Percentiles rank a stretch among this genome's conserved stretches.
phyloP scores from a whole-genome alignment of 2,329 filamentous ascomycete genomes.

The Fusarium sp. region DNA sequence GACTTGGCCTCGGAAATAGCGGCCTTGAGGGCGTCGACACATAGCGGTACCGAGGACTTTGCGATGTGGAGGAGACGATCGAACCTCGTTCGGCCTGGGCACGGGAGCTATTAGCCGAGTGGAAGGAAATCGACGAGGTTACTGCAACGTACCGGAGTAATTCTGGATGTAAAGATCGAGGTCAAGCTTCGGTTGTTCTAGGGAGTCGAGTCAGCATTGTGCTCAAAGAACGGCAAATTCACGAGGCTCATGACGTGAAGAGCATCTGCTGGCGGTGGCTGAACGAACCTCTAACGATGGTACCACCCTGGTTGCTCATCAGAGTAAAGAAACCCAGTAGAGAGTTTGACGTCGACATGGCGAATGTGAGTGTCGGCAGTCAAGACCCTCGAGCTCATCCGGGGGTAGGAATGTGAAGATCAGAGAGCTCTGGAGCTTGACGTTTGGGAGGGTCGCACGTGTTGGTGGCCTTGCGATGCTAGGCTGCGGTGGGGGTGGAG shows the following conservation, averaged over 20 bases:
- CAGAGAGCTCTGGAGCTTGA: slow-evolving; percentile 39
- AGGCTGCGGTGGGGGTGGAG: slow-evolving; percentile 30
- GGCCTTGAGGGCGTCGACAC: slow-evolving; percentile 82
- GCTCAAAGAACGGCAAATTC: background rate
- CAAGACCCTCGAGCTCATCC: background rate
- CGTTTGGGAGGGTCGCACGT: slow-evolving; percentile 26
- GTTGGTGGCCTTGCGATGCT: slow-evolving; percentile 14
- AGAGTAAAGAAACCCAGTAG: slow-evolving; percentile 58
- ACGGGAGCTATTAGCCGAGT: slow-evolving; percentile 15
- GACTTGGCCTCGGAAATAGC: slow-evolving; percentile 81
- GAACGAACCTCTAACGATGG: slow-evolving; percentile 61
- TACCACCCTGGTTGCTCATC: slow-evolving; percentile 59
- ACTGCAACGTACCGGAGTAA: slow-evolving; percentile 74
- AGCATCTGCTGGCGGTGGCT: background rate
- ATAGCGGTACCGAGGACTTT: slow-evolving; percentile 78
- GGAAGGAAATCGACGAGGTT: background rate
- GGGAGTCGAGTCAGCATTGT: slow-evolving; percentile 19
- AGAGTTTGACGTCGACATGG: slow-evolving; percentile 52
- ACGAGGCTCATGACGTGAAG: slow-evolving; percentile 4
- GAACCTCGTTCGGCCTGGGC: slow-evolving; percentile 80
- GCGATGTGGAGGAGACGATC: slow-evolving; percentile 87
- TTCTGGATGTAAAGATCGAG: slow-evolving; percentile 91
- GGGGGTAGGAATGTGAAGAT: slow-evolving; percentile 11
- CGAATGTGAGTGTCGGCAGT: slow-evolving; percentile 15
- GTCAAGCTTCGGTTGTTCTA: slow-evolving; percentile 88